Percentiles rank a stretch among this genome's conserved stretches.
These are phyloP conservation scores for Solanum virginianum DNA, from an alignment of 257 asterid genomes.

Conservation along the genomic window DNA sequence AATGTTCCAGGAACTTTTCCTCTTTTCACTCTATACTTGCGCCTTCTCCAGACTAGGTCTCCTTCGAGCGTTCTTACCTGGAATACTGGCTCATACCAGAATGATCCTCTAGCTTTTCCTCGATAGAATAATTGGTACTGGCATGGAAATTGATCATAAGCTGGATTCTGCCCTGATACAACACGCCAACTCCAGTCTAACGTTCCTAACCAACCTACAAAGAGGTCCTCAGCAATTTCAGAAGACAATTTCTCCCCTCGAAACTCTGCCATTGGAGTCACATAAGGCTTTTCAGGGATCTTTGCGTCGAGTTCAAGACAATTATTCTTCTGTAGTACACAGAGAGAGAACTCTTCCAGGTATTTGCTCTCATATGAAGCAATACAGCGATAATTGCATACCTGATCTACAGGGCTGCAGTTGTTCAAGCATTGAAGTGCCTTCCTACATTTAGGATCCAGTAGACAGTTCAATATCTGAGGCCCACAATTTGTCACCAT, in stretches of 20 bases:
- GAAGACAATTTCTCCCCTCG: constrained; percentile 44
- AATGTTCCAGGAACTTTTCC: constrained; percentile 65
- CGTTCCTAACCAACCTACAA: constrained; percentile 78
- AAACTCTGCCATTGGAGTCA: constrained; percentile 48
- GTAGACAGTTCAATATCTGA: constrained; percentile 65
- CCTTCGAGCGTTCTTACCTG: constrained; percentile 63
- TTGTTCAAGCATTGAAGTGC: constrained; percentile 86
- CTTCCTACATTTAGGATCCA: constrained; percentile 73
- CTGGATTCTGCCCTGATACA: constrained; percentile 93
- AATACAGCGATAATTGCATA: constrained; percentile 73
- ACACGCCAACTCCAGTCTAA: constrained; percentile 96
- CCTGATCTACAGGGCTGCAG: constrained; percentile 93
- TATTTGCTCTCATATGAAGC: constrained; percentile 76
- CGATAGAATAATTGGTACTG: constrained; percentile 84
- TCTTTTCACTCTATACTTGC: constrained; percentile 70
- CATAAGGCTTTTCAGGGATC: constrained; percentile 64
- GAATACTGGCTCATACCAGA: constrained; percentile 92
- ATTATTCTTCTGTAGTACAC: constrained; percentile 69
- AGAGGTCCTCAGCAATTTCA: constrained; percentile 83
- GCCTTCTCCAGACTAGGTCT: constrained; percentile 69
- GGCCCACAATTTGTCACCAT: constrained; percentile 79
- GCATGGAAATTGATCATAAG: constrained; percentile 95
- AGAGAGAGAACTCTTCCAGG: constrained; percentile 73
- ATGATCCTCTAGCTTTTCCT: constrained; percentile 82
- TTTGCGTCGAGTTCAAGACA: constrained; percentile 74